Base-by-base conservation (phyloP, 23 red algal species). In the Pyropia yezoensis region DNA sequence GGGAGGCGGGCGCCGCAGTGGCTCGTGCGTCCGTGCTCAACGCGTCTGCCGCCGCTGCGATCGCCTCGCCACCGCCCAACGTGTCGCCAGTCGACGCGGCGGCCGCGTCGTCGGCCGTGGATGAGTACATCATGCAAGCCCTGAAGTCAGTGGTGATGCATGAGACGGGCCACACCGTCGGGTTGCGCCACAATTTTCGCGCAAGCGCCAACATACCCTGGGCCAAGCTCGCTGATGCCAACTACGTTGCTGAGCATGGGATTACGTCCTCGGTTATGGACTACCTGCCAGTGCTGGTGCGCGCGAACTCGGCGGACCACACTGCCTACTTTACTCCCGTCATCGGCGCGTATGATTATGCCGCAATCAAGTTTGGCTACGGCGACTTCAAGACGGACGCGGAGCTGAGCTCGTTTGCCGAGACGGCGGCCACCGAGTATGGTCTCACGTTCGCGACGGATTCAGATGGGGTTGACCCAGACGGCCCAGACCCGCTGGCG, bases 181-280 rank as follows among this genome's bases (percentile, higher is more conserved):
- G 73, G 45, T 23, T 77, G 4, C 59, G 73, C 0, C 73, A 77
- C 53, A 77, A 77, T 59, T 77, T 77, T 50, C 54, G 73, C 0
- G 73, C 25, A 16, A 65, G 58, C 27, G 73, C 73, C 21, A 77
- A 77, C 29, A 22, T 56, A 45, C 60, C 33, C 3, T 77, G 73
- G 73, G 49, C 7, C 14, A 19, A 77, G 33, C 59, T 77, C 8
- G 27, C 18, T n/a, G 54, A 77, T 59, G 33, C 24, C 61, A 19
- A 21, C 59, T 77, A 66, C 63, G 73, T 77, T 15, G 60, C 60
- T 7, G 57, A 29, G 34, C 54, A 77, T 27, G 73, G 73, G 18
- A 77, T 77, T 28, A 58, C 23, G 14, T 65, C 73, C 0, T 27
- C 16, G 4, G 63, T 77, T 49, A 77, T 77, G 73, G 73, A 77